Percentiles rank a stretch among this genome's conserved stretches.
Evolutionary conservation across 2,329 filamentous ascomycete genomes (phyloP).

Genomic region (Aureobasidium pullulans): DNA sequence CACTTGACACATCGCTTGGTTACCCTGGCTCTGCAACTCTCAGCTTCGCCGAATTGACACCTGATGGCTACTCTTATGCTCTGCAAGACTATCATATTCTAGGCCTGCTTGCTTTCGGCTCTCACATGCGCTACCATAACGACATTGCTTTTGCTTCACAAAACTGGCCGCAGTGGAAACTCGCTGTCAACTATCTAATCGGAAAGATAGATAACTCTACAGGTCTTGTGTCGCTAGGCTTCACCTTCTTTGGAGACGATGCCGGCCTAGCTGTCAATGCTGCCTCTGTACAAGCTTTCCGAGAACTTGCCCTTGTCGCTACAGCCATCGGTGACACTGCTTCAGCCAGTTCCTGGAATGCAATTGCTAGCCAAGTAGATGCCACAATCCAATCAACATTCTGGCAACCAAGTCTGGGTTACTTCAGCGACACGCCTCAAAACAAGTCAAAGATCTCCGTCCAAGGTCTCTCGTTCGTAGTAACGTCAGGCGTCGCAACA

Average conservation of each 20-base stretch:
- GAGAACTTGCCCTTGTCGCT: constrained; percentile 24
- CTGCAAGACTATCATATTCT: constrained; percentile 29
- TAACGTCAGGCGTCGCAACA: constrained; percentile 30
- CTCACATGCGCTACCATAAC: constrained; percentile 24
- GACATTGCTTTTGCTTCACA: constrained; percentile 17
- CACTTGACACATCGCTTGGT: not conserved
- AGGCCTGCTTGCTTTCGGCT: constrained; percentile 23
- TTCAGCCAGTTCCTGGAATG: constrained; percentile 20
- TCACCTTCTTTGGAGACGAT: constrained; percentile 24
- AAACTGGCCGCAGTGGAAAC: constrained; percentile 24
- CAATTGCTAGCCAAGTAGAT: constrained; percentile 20
- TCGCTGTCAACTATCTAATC: constrained; percentile 18
- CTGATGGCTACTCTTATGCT: constrained; percentile 16
- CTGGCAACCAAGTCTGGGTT: constrained; percentile 27
- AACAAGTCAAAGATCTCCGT: constrained; percentile 27
- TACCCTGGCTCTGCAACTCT: not conserved
- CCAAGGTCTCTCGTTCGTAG: constrained; percentile 28
- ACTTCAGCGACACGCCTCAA: constrained; percentile 26
- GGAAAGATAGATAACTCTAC: constrained; percentile 24
- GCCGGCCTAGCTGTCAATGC: constrained; percentile 26
- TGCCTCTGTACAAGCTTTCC: constrained; percentile 23
- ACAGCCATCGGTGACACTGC: constrained; percentile 24
- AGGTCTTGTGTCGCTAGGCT: constrained; percentile 19
- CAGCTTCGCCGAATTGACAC: constrained; percentile 16
- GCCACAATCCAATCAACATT: constrained; percentile 26